These are phyloP conservation scores for Saccharomycopsis sp. DNA, from an alignment of 805 yeast species.

Conservation along the genomic window DNA sequence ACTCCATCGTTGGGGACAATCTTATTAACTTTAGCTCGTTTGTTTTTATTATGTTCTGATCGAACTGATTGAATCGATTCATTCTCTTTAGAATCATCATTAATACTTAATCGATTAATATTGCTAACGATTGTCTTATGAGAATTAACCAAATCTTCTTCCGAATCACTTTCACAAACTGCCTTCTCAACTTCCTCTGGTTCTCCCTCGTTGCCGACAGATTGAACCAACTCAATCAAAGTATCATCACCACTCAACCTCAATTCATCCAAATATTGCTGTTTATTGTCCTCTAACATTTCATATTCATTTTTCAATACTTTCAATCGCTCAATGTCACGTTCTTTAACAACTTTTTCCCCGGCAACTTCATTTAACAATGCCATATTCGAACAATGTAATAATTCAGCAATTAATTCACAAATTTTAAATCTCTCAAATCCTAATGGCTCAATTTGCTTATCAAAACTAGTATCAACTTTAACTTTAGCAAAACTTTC, in stretches of 20 bases:
- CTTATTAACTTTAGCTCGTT: constrained; percentile 20
- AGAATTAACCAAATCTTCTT: constrained; percentile 2
- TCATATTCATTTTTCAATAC: constrained; percentile 32
- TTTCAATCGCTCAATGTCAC: constrained; percentile 58
- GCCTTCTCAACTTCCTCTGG: background rate
- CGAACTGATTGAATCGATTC: constrained; percentile 17
- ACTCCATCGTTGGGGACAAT: constrained; percentile 8
- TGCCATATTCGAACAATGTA: constrained; percentile 98
- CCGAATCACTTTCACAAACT: background rate
- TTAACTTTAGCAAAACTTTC: constrained; percentile 23
- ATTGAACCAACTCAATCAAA: constrained; percentile 7
- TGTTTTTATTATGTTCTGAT: constrained; percentile 24
- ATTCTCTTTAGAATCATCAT: constrained; percentile 14
- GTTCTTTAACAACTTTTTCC: constrained; percentile 55
- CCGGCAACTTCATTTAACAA: constrained; percentile 73
- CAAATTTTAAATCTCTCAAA: constrained; percentile 86
- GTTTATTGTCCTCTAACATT: constrained; percentile 15
- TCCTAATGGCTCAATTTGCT: constrained; percentile 73
- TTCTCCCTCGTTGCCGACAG: too few species aligned
- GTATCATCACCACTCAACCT: constrained; percentile 12
- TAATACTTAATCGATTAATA: constrained; percentile 20
- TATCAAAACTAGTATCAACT: constrained; percentile 35
- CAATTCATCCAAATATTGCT: constrained; percentile 14
- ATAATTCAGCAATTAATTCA: constrained; percentile 86
- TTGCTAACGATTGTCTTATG: constrained; percentile 8